phyloP scores from a whole-genome alignment of 2,329 filamentous ascomycete genomes.

The Cercospora nicotianae region DNA sequence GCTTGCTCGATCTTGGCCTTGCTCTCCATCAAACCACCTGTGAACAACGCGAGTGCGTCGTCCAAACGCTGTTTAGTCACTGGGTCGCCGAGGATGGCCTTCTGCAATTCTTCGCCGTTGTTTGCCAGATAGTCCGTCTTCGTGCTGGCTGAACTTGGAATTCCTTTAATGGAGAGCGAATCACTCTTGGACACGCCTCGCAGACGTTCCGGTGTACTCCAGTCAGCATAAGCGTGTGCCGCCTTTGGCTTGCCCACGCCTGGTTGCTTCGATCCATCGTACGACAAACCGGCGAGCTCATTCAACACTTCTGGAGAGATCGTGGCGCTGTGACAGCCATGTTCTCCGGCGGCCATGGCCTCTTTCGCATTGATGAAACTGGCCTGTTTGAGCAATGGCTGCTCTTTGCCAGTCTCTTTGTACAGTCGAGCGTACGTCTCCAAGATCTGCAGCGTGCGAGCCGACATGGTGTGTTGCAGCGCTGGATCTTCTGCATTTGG shows the following conservation, averaged over 20 bases:
- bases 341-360: conserved; percentile 55
- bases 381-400: conserved; percentile 43
- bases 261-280: conserved; percentile 23
- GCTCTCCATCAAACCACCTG: conserved; percentile 24
- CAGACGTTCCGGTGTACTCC: conserved; percentile 20
- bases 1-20: conserved; percentile 26
- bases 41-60: conserved; percentile 25
- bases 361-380: conserved; percentile 60
- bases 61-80: conserved; percentile 25
- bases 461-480: conserved; percentile 25
- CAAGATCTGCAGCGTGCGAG: conserved; percentile 24
- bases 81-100: conserved; percentile 24
- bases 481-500: conserved; percentile 24
- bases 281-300: conserved; percentile 31
- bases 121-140: conserved; percentile 26
- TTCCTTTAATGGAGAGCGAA: conserved; percentile 15
- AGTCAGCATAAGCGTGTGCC: conserved; percentile 18
- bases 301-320: conserved; percentile 56
- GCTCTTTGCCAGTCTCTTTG: background rate
- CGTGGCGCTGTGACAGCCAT: conserved; percentile 59
- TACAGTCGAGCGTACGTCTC: conserved; percentile 24
- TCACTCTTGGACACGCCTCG: conserved; percentile 23
- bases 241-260: conserved; percentile 24
- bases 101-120: conserved; percentile 22
- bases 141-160: conserved; percentile 17